Percentiles rank a stretch among this genome's conserved stretches.
Evolutionary conservation across 2,329 filamentous ascomycete species (phyloP).

Genomic region (Ophiocordyceps camponoti-floridani): DNA sequence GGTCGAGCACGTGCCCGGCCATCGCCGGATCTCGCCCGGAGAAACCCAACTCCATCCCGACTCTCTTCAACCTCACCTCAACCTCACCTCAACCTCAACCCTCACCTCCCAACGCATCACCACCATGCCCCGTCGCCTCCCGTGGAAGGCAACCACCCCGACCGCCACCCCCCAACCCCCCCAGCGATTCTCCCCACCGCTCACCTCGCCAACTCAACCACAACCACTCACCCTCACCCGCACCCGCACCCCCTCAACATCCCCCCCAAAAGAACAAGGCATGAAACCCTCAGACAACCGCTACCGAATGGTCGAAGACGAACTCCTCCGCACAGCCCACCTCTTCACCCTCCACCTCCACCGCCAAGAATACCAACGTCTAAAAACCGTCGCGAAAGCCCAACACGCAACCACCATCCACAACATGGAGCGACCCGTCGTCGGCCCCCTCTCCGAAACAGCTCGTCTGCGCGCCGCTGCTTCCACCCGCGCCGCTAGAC

Average conservation of each 20-base stretch:
- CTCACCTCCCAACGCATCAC: not conserved
- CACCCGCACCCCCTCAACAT: conserved; percentile 22
- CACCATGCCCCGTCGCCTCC: conserved; percentile 31
- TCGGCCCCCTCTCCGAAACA: conserved; percentile 14
- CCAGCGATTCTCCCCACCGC: not conserved
- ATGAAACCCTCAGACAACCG: conserved; percentile 57
- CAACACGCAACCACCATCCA: conserved; percentile 34
- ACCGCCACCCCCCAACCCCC: not conserved
- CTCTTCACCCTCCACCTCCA: conserved; percentile 60
- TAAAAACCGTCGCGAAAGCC: conserved; percentile 37
- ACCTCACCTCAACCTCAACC: not conserved
- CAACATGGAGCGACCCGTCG: conserved; percentile 32
- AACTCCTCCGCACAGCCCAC: conserved; percentile 49
- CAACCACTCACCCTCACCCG: conserved; percentile 28
- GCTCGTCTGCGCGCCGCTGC: conserved; percentile 8
- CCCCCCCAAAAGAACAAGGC: conserved; percentile 26
- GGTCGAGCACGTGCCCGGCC: too few species aligned
- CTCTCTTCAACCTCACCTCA: too few species aligned
- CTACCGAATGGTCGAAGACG: conserved; percentile 74
- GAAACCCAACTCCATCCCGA: too few species aligned
- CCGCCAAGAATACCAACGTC: conserved; percentile 55
- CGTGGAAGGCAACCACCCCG: conserved; percentile 22
- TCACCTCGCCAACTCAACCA: not conserved
- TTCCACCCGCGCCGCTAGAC: conserved; percentile 7
- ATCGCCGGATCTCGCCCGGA: too few species aligned